phyloP scores from a whole-genome alignment of 1,139 yeast genomes.

The Hansenula lynferdii region DNA sequence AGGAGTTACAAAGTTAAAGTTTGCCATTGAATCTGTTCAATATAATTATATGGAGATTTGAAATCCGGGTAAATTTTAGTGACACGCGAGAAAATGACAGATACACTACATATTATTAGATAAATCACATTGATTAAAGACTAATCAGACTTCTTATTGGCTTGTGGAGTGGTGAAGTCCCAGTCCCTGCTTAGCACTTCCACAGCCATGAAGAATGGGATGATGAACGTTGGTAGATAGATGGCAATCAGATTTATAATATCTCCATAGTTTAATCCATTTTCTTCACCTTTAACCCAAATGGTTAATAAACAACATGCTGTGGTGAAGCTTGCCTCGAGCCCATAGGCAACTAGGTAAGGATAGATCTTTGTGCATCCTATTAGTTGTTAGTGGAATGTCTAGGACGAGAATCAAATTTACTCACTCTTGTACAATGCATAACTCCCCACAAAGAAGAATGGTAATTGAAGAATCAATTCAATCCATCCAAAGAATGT shows the following conservation, averaged over 20 bases:
- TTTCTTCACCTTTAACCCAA: constrained; percentile 25
- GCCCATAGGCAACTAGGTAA: constrained; percentile 60
- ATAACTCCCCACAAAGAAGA: constrained; percentile 46
- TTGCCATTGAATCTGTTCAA: too few species aligned
- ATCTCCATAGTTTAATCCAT: constrained; percentile 32
- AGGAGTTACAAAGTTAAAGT: too few species aligned
- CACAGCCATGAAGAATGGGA: constrained; percentile 53
- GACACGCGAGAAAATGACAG: too few species aligned
- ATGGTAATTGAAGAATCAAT: constrained; percentile 69
- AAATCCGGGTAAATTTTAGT: too few species aligned
- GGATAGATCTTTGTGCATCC: constrained; percentile 37
- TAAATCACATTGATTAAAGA: too few species aligned
- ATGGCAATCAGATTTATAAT: constrained; percentile 40
- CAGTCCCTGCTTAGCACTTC: constrained; percentile 34
- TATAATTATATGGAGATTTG: too few species aligned
- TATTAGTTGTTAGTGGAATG: constrained; percentile 4
- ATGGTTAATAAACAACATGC: constrained; percentile 54
- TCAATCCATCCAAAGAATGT: constrained; percentile 67
- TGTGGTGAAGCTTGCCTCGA: constrained; percentile 74
- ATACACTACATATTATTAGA: too few species aligned
- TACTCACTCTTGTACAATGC: constrained; percentile 15
- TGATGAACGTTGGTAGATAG: constrained; percentile 63
- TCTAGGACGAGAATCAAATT: background rate
- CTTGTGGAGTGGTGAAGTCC: background rate
- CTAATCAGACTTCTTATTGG: too few species aligned